Conservation (phyloP, 1,284 basidiomycete genomes). For the Schizophyllum commune region DNA sequence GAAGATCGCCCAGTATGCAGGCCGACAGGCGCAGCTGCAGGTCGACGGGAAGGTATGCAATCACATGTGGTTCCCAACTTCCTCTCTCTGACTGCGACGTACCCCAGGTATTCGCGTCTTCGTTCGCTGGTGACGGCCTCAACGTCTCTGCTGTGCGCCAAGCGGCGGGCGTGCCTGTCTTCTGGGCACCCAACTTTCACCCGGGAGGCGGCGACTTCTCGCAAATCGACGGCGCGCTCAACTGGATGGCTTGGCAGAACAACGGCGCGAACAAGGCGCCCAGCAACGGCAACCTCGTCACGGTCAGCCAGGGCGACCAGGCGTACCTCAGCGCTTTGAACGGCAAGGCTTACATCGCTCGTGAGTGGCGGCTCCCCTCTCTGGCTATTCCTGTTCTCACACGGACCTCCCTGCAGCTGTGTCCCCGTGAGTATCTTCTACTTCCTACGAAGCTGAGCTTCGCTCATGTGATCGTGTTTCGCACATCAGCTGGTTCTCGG, state of each 20-base stretch:
- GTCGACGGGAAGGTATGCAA: constrained; percentile 5
- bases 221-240: constrained; percentile 16
- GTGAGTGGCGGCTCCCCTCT: constrained; percentile 15
- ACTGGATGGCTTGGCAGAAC: constrained; percentile 16
- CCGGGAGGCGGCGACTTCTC: constrained; percentile 14
- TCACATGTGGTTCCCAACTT: background rate
- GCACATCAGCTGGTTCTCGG: constrained; percentile 23
- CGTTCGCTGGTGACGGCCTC: constrained; percentile 15
- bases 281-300: constrained; percentile 10
- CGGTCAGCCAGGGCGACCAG: constrained; percentile 21
- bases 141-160: constrained; percentile 10
- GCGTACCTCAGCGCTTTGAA: constrained; percentile 12
- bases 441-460: background rate
- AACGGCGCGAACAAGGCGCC: constrained; percentile 18
- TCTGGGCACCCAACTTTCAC: constrained; percentile 17
- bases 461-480: background rate
- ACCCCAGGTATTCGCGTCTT: constrained; percentile 12
- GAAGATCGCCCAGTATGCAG: constrained; percentile 8
- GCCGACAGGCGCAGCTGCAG: constrained; percentile 8
- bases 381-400: background rate
- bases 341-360: constrained; percentile 26
- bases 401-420: constrained; percentile 19
- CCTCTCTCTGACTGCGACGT: background rate
- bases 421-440: constrained; percentile 21
- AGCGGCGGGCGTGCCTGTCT: constrained; percentile 10